Conservation (phyloP, 2,329 filamentous ascomycete genomes). For the Penicillium oxalicum region DNA sequence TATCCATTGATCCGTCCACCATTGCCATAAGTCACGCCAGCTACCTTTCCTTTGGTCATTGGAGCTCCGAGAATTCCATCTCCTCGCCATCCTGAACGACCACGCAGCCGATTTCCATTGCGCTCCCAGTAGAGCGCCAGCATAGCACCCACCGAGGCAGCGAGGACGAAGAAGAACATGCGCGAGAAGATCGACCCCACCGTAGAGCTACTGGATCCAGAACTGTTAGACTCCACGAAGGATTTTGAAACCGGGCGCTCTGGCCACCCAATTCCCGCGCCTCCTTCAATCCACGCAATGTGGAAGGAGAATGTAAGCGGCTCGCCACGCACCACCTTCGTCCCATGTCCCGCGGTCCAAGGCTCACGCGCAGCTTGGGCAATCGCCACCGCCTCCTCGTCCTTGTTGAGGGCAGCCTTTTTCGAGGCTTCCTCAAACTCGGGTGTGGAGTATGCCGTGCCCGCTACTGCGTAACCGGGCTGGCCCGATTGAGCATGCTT, state of each 20-base stretch:
- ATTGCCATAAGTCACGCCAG: conserved; percentile 51
- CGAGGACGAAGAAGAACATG: conserved; percentile 32
- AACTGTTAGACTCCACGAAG: conserved; percentile 12
- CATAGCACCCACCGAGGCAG: conserved; percentile 31
- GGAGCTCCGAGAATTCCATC: conserved; percentile 46
- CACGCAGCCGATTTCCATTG: conserved; percentile 20
- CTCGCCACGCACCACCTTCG: conserved; percentile 79
- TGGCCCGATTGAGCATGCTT: conserved; percentile 38
- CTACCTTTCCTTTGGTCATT: conserved; percentile 40
- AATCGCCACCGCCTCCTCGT: conserved; percentile 42
- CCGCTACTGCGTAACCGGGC: conserved; percentile 78
- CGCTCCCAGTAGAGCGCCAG: conserved; percentile 36
- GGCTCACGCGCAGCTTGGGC: conserved; percentile 40
- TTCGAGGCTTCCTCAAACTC: conserved; percentile 51
- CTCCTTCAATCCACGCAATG: conserved; percentile 63
- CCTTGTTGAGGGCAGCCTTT: conserved; percentile 14
- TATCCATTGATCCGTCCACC: conserved; percentile 50
- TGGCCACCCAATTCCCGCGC: conserved; percentile 33
- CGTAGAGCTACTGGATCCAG: conserved; percentile 3
- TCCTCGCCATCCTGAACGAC: conserved; percentile 30
- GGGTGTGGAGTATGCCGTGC: conserved; percentile 77
- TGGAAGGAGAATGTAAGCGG: conserved; percentile 70
- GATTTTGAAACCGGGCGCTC: conserved; percentile 14
- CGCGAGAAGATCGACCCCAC: conserved; percentile 24
- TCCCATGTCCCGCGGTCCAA: conserved; percentile 46